These are phyloP conservation scores for Septoria linicola DNA, from an alignment of 2,329 filamentous ascomycete genomes.

Conservation along the genomic window DNA sequence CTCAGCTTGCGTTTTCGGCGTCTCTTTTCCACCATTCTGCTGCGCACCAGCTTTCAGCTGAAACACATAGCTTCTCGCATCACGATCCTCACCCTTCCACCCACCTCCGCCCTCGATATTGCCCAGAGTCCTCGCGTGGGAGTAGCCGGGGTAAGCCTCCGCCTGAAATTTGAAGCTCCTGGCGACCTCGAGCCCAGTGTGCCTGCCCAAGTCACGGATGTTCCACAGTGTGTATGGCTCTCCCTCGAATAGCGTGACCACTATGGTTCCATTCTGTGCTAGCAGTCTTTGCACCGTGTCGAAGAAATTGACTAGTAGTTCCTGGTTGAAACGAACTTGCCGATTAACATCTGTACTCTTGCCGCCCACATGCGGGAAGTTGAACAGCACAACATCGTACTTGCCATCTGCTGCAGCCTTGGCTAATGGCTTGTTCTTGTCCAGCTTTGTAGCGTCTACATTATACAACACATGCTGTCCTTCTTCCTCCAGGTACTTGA, in stretches of 20 bases:
- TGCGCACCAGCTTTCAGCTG: conserved; percentile 36
- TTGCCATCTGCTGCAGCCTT: conserved; percentile 37
- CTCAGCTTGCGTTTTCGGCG: conserved; percentile 5
- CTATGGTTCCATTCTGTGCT: conserved; percentile 57
- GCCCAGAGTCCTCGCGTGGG: conserved; percentile 70
- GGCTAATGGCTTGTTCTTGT: conserved; percentile 45
- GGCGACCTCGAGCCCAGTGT: conserved; percentile 68
- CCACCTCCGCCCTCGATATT: conserved; percentile 48
- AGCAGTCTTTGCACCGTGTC: conserved; percentile 54
- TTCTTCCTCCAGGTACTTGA: conserved; percentile 53
- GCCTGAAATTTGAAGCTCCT: conserved; percentile 69
- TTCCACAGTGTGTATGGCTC: conserved; percentile 97
- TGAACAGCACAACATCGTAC: conserved; percentile 85
- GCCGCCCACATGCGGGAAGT: conserved; percentile 95
- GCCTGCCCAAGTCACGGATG: conserved; percentile 78
- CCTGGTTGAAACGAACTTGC: conserved; percentile 89
- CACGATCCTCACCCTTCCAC: conserved; percentile 52
- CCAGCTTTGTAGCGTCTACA: conserved; percentile 67
- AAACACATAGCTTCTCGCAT: conserved; percentile 50
- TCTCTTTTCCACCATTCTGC: background rate
- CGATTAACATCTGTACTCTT: conserved; percentile 90
- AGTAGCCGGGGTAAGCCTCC: conserved; percentile 69
- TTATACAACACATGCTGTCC: conserved; percentile 55
- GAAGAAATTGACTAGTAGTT: conserved; percentile 71
- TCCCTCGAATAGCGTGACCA: conserved; percentile 88